Conservation (phyloP, 805 yeast species). For the Peterozyma toletana region DNA sequence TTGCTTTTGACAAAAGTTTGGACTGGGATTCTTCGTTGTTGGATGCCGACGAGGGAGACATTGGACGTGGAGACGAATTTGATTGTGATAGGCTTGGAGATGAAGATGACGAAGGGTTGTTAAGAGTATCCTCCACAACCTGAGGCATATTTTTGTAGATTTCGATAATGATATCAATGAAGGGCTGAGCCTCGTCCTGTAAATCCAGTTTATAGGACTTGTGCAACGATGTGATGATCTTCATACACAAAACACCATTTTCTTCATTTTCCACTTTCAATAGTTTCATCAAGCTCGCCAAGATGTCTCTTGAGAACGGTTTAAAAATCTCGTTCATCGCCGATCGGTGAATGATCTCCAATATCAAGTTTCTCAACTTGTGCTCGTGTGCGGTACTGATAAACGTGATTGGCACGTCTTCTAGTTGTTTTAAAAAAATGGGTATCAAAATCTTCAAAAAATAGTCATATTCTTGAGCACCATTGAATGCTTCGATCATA, state of each 20-base stretch:
- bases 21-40: conserved; percentile 32
- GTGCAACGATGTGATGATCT: conserved; percentile 77
- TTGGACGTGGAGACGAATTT: conserved; percentile 27
- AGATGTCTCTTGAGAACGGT: conserved; percentile 54
- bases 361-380: conserved; percentile 65
- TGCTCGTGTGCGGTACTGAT: conserved; percentile 61
- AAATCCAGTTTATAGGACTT: conserved; percentile 70
- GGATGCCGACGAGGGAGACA: conserved; percentile 34
- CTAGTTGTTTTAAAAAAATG: conserved; percentile 53
- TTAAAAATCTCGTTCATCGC: conserved; percentile 78
- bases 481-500: conserved; percentile 75
- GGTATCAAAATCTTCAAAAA: conserved; percentile 69
- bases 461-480: conserved; percentile 73
- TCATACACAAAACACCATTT: conserved; percentile 88
- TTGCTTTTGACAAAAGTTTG: conserved; percentile 55
- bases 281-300: conserved; percentile 51
- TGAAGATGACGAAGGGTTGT: neutral
- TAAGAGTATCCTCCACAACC: conserved; percentile 47
- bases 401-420: conserved; percentile 69
- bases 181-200: conserved; percentile 67
- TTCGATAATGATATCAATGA: conserved; percentile 65
- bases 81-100: conserved; percentile 9
- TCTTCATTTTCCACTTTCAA: conserved; percentile 85
- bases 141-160: conserved; percentile 76
- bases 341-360: conserved; percentile 75